phyloP scores from a whole-genome alignment of 2,329 filamentous ascomycete species.

The Pseudogymnoascus sp. region DNA sequence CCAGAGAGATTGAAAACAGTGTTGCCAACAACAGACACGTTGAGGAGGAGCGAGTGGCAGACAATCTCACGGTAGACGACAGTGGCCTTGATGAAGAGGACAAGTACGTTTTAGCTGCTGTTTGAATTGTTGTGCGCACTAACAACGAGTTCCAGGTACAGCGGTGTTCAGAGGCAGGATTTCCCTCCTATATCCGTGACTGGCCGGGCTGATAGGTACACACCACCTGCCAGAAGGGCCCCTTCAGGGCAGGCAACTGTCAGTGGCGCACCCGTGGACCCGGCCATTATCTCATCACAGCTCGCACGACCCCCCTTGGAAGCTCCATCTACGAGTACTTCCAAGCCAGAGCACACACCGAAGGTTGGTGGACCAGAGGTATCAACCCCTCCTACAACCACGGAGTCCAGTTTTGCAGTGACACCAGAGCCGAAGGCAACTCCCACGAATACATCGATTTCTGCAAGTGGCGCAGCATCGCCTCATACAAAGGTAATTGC shows the following conservation, averaged over 20 bases:
- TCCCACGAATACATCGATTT: conserved; percentile 22
- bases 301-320: conserved; percentile 41
- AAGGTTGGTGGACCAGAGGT: conserved; percentile 18
- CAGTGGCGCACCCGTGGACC: conserved; percentile 69
- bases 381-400: conserved; percentile 24
- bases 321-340: conserved; percentile 21
- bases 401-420: conserved; percentile 19
- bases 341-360: conserved; percentile 15
- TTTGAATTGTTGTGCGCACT: conserved; percentile 11
- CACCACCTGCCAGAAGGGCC: conserved; percentile 77
- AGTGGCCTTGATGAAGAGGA: conserved; percentile 79
- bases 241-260: conserved; percentile 66
- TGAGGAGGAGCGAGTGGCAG: conserved; percentile 77
- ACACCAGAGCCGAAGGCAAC: conserved; percentile 26
- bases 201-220: conserved; percentile 63
- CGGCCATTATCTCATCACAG: conserved; percentile 85
- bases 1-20: conserved; percentile 79
- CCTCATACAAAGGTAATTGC: conserved; percentile 25
- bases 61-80: conserved; percentile 53
- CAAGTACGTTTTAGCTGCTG: conserved; percentile 49
- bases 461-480: conserved; percentile 27
- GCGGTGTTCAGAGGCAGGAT: conserved; percentile 74
- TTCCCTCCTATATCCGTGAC: conserved; percentile 52
- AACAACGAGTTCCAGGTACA: conserved; percentile 53
- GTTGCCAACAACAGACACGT: conserved; percentile 70